These are phyloP conservation scores for Triticum aestivum DNA, from an alignment of 176 grass and related monocot species.

Conservation along the genomic window DNA sequence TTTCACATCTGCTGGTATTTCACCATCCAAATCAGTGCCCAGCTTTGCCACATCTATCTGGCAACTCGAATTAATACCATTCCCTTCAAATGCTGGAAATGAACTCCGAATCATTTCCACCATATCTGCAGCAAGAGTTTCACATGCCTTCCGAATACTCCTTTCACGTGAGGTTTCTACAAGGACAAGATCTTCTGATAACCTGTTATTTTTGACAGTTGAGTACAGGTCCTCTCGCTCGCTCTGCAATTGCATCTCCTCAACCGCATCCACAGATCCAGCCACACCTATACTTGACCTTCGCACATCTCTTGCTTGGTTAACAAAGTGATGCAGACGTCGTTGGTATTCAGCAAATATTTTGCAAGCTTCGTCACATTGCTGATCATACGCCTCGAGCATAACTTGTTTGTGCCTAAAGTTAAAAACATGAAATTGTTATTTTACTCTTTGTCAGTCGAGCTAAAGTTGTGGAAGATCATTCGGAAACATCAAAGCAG, in stretches of 20 bases:
- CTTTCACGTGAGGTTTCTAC: constrained; percentile 78
- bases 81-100: constrained; percentile 94
- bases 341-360: constrained; percentile 96
- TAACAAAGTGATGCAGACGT: constrained; percentile 81
- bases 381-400: constrained; percentile 90
- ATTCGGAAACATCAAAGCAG: background rate
- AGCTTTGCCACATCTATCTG: constrained; percentile 82
- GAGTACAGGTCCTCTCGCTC: constrained; percentile 77
- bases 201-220: constrained; percentile 62
- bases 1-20: constrained; percentile 84
- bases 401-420: constrained; percentile 91
- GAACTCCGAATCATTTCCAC: constrained; percentile 71
- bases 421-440: constrained; percentile 5
- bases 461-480: background rate
- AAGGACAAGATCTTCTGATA: constrained; percentile 69
- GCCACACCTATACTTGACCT: constrained; percentile 56
- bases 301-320: constrained; percentile 91
- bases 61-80: constrained; percentile 77
- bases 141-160: constrained; percentile 76
- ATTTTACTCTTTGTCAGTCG: background rate
- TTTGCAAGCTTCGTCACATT: constrained; percentile 91
- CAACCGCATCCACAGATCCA: constrained; percentile 43
- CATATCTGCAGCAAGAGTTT: constrained; percentile 77
- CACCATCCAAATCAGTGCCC: constrained; percentile 85
- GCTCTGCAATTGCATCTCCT: constrained; percentile 59